These are phyloP conservation scores for Barbatosphaeria neglecta DNA, from an alignment of 495 filamentous ascomycete species.

Conservation along the genomic window DNA sequence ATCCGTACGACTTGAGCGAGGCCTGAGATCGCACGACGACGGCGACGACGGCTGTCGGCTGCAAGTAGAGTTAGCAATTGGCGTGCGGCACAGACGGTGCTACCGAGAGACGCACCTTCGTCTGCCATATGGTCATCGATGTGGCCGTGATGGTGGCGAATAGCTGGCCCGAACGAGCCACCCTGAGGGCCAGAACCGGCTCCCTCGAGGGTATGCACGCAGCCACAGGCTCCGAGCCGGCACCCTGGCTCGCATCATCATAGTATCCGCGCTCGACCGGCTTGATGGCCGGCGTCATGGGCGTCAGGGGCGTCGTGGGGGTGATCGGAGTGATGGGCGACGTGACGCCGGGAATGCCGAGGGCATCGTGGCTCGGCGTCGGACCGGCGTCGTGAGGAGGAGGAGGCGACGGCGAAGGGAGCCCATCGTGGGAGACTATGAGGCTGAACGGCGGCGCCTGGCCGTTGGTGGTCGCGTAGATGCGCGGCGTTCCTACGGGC, in stretches of 20 bases:
- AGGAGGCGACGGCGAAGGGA: slow-evolving; percentile 13
- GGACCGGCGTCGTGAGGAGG: slow-evolving; percentile 18
- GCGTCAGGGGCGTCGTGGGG: slow-evolving; percentile 32
- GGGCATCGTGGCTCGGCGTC: slow-evolving; percentile 13
- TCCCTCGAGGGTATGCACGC: slow-evolving; percentile 27
- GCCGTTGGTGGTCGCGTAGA: slow-evolving; percentile 60
- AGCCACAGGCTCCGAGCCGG: slow-evolving; percentile 1
- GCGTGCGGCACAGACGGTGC: background rate
- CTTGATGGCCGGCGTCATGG: slow-evolving; percentile 38
- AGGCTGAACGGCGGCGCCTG: slow-evolving; percentile 37
- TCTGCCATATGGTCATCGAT: slow-evolving; percentile 87
- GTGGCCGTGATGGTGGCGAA: slow-evolving; percentile 82
- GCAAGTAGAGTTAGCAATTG: slow-evolving; percentile 9
- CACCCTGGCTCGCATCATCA: slow-evolving; percentile 12
- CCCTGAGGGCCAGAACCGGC: slow-evolving; percentile 60
- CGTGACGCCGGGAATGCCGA: slow-evolving; percentile 8
- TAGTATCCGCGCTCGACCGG: slow-evolving; percentile 38
- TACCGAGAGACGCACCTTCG: slow-evolving; percentile 52
- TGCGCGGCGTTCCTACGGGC: slow-evolving; percentile 82
- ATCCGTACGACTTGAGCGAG: slow-evolving; percentile 74
- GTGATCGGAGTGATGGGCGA: slow-evolving; percentile 25
- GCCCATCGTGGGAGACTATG: slow-evolving; percentile 30
- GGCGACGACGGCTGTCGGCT: slow-evolving; percentile 86
- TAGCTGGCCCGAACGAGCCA: slow-evolving; percentile 71
- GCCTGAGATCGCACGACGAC: slow-evolving; percentile 66